Base-by-base conservation (phyloP, 1,284 basidiomycete species). In the Microbotryomycetes sp. region DNA sequence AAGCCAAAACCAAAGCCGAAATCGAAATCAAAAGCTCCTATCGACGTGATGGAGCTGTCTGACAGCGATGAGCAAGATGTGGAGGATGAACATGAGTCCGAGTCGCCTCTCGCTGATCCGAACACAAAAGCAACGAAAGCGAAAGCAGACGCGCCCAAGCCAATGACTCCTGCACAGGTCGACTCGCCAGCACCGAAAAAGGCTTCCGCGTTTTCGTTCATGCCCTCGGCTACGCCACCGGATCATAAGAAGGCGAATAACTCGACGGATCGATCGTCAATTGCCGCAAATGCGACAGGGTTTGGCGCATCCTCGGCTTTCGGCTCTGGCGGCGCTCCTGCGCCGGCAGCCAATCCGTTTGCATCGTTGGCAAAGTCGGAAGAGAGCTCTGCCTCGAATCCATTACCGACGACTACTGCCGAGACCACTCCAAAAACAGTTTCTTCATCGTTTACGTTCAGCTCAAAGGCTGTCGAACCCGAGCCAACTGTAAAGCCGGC, bases 41-140 rank as follows among this genome's bases (percentile, higher is more conserved):
- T 63, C 21, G 56, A 63, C 24, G 57, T 55, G 9, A 35, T 64
- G 45, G 62, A 64, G 35, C 26, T 63, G 13, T 58, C 56, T 15
- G 57, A 58, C 11, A 52, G 48, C 4, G 54, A 57, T 11, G 59
- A 31, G 11, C 49, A 52, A 4, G 64, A 60, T 18, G 59, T 58
- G n/a, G 56, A 53, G 9, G 41, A 51, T 23, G 52, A 58, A 5
- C 49, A 45, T 0, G 51, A 57, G 21, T 45, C 57, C 2, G 54
- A 48, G 35, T 18, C 35, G 35, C 35, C 35, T 18, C 11, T 41
- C 35, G 35, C 9, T n/a, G 52, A 54, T 18, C 35, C 24, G 24
- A 45, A 51, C 11, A 30, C 56, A 21, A 54, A 47, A 31, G 45
- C 41, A 47, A 49, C 27, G 54, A 52, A 13, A 53, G 45, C 6